phyloP scores from a whole-genome alignment of 192 early-diverging fungal species.

The Mortierella antarctica region DNA sequence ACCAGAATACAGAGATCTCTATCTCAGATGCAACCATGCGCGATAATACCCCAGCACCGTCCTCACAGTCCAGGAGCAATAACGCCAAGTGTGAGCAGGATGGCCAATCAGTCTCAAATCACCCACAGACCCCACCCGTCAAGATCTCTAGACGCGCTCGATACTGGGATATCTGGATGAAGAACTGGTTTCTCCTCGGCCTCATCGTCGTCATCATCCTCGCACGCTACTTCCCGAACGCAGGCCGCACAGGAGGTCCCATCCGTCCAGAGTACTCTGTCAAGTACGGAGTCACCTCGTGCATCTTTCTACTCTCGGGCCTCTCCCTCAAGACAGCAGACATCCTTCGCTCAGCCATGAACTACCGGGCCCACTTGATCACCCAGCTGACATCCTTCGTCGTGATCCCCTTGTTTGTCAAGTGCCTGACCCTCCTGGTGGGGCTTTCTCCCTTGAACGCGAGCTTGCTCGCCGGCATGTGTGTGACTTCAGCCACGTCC shows the following conservation, averaged over 20 bases:
- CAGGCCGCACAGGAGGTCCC: conserved; percentile 65
- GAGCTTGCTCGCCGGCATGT: conserved; percentile 69
- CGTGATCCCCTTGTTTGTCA: conserved; percentile 71
- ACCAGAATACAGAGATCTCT: no score
- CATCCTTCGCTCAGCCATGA: conserved; percentile 59
- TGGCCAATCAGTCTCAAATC: no score
- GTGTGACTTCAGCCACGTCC: conserved; percentile 71
- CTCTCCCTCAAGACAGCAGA: conserved; percentile 69
- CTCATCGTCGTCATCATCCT: conserved; percentile 70
- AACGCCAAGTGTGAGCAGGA: no score
- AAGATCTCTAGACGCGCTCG: conserved; percentile 26
- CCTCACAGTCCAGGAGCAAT: no score
- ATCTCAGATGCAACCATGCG: no score
- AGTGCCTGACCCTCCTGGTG: conserved; percentile 64
- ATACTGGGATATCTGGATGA: conserved; percentile 59
- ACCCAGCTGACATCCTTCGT: conserved; percentile 71
- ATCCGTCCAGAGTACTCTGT: conserved; percentile 71
- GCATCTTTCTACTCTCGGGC: conserved; percentile 75
- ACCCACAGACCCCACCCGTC: no score
- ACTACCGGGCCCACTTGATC: conserved; percentile 71
- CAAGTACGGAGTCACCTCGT: conserved; percentile 69
- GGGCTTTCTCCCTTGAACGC: conserved; percentile 60
- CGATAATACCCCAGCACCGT: no score
- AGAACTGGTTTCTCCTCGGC: conserved; percentile 74
- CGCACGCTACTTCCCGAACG: conserved; percentile 66